Evolutionary conservation across 2,329 filamentous ascomycete species (phyloP).

Genomic region (Botrytis pseudocinerea): DNA sequence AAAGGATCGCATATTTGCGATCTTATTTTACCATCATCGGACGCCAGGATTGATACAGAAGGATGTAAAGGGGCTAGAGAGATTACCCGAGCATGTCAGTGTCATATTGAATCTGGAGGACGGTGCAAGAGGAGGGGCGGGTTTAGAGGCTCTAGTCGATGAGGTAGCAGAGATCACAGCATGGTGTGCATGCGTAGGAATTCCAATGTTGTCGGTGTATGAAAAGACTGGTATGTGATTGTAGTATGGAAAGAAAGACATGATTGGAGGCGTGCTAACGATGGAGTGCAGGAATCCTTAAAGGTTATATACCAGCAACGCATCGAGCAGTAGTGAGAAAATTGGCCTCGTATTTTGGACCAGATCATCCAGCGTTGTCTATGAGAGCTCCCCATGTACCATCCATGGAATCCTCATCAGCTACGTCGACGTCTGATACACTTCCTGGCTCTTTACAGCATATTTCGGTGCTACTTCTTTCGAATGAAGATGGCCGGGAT

Average conservation of each 20-base stretch:
- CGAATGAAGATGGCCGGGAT: constrained; percentile 83
- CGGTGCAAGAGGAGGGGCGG: constrained; percentile 67
- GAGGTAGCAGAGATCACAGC: constrained; percentile 90
- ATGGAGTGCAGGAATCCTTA: constrained; percentile 68
- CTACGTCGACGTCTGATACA: constrained; percentile 47
- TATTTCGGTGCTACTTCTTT: constrained; percentile 73
- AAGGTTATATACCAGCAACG: constrained; percentile 82
- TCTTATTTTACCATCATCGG: constrained; percentile 93
- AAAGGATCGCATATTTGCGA: constrained; percentile 72
- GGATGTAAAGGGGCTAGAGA: constrained; percentile 74
- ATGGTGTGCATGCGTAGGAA: constrained; percentile 89
- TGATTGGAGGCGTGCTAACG: constrained; percentile 8
- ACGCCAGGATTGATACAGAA: constrained; percentile 89
- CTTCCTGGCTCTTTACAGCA: constrained; percentile 42
- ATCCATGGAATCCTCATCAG: constrained; percentile 51
- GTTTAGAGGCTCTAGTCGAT: constrained; percentile 80
- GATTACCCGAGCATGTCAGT: constrained; percentile 82
- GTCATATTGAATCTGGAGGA: constrained; percentile 77
- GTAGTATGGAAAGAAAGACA: neutral
- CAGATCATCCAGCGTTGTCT: constrained; percentile 69
- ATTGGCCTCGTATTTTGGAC: constrained; percentile 84
- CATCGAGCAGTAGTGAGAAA: constrained; percentile 78
- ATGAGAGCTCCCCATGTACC: constrained; percentile 71
- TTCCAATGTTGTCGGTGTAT: constrained; percentile 85
- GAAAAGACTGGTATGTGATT: constrained; percentile 74